Conservation (phyloP, 2,329 filamentous ascomycete species). For the Talaromyces amestolkiae region DNA sequence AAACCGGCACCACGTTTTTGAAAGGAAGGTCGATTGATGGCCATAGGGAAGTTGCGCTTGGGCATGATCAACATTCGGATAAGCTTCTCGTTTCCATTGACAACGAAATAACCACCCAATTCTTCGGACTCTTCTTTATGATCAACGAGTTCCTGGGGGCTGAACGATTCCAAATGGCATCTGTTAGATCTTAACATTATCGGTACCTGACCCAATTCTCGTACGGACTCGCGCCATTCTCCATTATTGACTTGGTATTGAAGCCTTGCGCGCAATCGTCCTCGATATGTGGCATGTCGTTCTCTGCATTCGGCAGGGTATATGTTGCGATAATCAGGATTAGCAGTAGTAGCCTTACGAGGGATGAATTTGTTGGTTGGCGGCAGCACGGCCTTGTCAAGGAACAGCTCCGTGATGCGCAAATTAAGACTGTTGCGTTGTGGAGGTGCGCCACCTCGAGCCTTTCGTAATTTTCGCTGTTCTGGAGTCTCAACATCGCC, state of each 20-base stretch:
- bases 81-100: conserved; percentile 96
- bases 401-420: conserved; percentile 73
- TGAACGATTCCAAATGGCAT: conserved; percentile 84
- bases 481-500: conserved; percentile 56
- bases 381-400: conserved; percentile 79
- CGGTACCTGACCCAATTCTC: conserved; percentile 84
- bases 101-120: conserved; percentile 91
- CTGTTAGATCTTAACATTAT: conserved; percentile 92
- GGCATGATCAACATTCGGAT: conserved; percentile 89
- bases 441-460: conserved; percentile 55
- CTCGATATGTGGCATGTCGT: conserved; percentile 85
- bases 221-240: conserved; percentile 74
- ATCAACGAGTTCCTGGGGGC: conserved; percentile 76
- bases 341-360: conserved; percentile 50
- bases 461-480: conserved; percentile 42
- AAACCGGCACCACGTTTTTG: conserved; percentile 81
- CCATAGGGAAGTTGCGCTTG: conserved; percentile 90
- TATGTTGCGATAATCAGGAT: conserved; percentile 61
- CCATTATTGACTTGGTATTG: conserved; percentile 86
- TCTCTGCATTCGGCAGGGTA: conserved; percentile 92
- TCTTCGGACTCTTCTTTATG: conserved; percentile 95
- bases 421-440: conserved; percentile 72
- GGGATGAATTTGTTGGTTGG: conserved; percentile 76
- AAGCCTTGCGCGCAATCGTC: conserved; percentile 76
- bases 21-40: conserved; percentile 88